Base-by-base conservation (phyloP, 78 protist species). In the Chrysochromulina tobinii region DNA sequence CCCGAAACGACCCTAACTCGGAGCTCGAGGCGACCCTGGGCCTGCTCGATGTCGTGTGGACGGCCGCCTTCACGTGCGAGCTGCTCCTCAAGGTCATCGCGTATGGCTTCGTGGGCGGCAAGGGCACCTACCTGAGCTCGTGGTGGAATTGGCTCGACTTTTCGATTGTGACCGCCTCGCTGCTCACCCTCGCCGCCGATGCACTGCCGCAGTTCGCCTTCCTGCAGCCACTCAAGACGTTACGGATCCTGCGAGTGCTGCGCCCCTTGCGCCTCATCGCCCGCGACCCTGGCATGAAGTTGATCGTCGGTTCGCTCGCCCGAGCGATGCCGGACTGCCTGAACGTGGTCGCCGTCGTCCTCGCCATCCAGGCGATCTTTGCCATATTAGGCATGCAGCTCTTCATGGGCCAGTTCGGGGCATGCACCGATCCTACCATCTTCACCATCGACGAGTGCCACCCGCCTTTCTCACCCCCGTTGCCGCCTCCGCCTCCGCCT, bases 111-210 rank as follows among this genome's bases (percentile, higher is more conserved):
- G 72, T 18, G 8, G 5, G 14, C 3, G 11, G 14, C 20, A 38
- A 38, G 12, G 2, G 18, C 38, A 27, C 87, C 27, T 79, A 79
- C 61, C 48, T 79, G 18, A 15, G 17, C 15, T 0, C 1, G 18
- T 20, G 17, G 20, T 93, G 92, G 94, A 90, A 90, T 50, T 0
- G 0, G 20, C 87, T 93, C 27, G 95, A 93, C 61, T 81, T 90
- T 4, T 1, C 12, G 51, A 50, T 93, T 5, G 95, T 93, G 20
- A 0, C 79, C 25, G 25, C 61, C 4, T 55, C 87, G 18, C 4
- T 38, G 38, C 38, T 38, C 38, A 38, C 38, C 38, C 38, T 38
- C 38, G 38, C 38, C 38, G 38, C 38, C 38, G 38, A 38, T 38
- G 38, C 38, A 0, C 38, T 48, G 64, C 23, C 64, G 7, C 23